Base-by-base conservation (phyloP, 2,329 filamentous ascomycete species). In the Ophiosphaerella narmari region DNA sequence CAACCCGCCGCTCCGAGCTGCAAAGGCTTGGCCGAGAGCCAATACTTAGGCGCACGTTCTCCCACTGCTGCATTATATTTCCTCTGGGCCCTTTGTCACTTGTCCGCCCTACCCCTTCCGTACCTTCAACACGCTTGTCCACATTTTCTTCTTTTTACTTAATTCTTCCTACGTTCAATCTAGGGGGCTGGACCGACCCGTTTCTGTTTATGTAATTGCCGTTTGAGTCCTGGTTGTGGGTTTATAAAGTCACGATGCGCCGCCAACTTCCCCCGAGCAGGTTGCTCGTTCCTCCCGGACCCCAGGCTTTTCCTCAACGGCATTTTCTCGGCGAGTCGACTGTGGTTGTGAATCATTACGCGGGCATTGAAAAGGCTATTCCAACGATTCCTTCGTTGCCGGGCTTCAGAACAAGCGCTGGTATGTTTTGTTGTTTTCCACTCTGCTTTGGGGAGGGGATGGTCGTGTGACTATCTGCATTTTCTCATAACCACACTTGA, bases 361-460 rank as follows among this genome's bases (percentile, higher is more conserved):
- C 67, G 5, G 59, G 63, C 2, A 57, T 68, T 16, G 70, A 73
- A 32, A 73, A 69, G 48, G 54, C 71, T 6, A 74, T 74, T 61
- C 71, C 70, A 18, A 60, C 61, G 12, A 72, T 74, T 51, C 63
- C 63, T 23, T 60, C 60, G 31, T 63, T 74, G 52, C 72, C 72
- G 31, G 72, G 72, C 9, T 74, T 73, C 47, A 54, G 66, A 26
- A 74, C 72, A 24, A 71, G 67, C 52, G 72, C 72, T 51, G 71
- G 72, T 74, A 66, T 56, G 71, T 70, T 52, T 8, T 29, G 26
- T 29, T 7, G 46, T 33, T 46, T 29, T 43, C 5, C 39, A 34
- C 46, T 48, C 41, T 50, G 54, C 59, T 55, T 41, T 46, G 32
- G 36, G 47, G 42, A 39, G 48, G 43, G 41, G 48, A 41, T 60